These are phyloP conservation scores for Fomitopsis betulina DNA, from an alignment of 1,284 basidiomycete species.

Conservation along the genomic window DNA sequence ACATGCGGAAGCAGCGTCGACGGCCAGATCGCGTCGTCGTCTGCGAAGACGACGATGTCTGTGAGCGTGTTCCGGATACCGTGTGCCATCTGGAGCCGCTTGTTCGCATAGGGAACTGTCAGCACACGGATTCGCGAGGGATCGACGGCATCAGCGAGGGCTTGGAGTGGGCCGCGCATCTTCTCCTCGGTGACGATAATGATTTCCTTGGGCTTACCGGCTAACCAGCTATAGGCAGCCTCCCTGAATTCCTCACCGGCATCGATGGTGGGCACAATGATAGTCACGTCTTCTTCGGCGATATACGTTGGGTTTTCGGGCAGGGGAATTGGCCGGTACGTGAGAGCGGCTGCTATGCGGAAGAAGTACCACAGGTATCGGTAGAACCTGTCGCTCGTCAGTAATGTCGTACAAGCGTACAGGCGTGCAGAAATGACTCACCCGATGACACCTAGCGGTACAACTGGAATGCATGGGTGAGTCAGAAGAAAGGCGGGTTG, in stretches of 20 bases:
- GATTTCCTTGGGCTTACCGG: slow-evolving; percentile 87
- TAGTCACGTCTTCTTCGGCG: slow-evolving; percentile 88
- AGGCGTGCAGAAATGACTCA: slow-evolving; percentile 31
- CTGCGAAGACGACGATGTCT: slow-evolving; percentile 94
- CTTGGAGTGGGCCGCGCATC: slow-evolving; percentile 82
- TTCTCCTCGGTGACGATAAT: slow-evolving; percentile 92
- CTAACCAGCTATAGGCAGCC: slow-evolving; percentile 87
- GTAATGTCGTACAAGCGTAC: neutral
- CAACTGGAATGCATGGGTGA: slow-evolving; percentile 45
- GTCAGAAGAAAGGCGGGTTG: slow-evolving; percentile 2
- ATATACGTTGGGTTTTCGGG: slow-evolving; percentile 87
- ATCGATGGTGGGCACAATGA: slow-evolving; percentile 92
- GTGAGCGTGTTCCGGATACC: slow-evolving; percentile 87
- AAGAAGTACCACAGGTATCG: slow-evolving; percentile 90
- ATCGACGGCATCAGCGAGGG: slow-evolving; percentile 83
- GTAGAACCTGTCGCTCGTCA: slow-evolving; percentile 56
- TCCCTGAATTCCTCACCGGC: slow-evolving; percentile 93
- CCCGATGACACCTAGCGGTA: slow-evolving; percentile 91
- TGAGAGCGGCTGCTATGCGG: slow-evolving; percentile 68
- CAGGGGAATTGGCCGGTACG: slow-evolving; percentile 82
- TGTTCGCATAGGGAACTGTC: slow-evolving; percentile 90
- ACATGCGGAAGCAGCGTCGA: slow-evolving; percentile 80
- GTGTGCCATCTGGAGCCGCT: slow-evolving; percentile 88
- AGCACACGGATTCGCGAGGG: slow-evolving; percentile 80
- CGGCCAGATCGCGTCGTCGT: slow-evolving; percentile 95